Evolutionary conservation across 176 grass and related monocot genomes (phyloP).

Genomic region (Zea mays): DNA sequence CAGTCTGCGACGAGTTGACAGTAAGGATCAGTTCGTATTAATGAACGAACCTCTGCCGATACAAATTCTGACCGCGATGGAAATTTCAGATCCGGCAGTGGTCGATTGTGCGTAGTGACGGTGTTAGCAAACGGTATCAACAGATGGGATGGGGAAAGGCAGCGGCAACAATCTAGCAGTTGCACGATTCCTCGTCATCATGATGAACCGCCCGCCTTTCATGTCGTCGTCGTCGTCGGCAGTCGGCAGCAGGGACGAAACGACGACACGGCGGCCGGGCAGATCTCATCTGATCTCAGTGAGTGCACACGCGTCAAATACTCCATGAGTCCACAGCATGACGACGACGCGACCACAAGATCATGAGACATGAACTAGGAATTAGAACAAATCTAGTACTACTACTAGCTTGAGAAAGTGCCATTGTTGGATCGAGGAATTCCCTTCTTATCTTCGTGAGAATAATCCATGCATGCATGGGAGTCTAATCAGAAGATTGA

Average conservation of each 20-base stretch:
- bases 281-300: slow-evolving; percentile 25
- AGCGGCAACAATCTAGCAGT: background rate
- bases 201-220: slow-evolving; percentile 20
- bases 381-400: background rate
- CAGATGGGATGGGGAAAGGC: background rate
- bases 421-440: background rate
- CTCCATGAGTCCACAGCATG: slow-evolving; percentile 18
- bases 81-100: too few species aligned
- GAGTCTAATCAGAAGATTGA: slow-evolving; percentile 16
- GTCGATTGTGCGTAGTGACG: too few species aligned
- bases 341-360: background rate
- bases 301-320: slow-evolving; percentile 20
- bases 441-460: background rate
- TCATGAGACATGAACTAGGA: background rate
- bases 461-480: background rate
- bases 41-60: too few species aligned
- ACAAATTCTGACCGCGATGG: too few species aligned
- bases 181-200: slow-evolving; percentile 18
- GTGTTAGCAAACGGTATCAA: background rate
- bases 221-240: background rate
- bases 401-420: background rate
- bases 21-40: too few species aligned
- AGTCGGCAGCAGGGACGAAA: background rate
- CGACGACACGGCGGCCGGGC: background rate
- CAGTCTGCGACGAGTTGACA: too few species aligned